A percentile compares a stretch with the other conserved stretches of the same genome.
Conservation (phyloP, 2,329 filamentous ascomycete species). For the Penicillium sp. region DNA sequence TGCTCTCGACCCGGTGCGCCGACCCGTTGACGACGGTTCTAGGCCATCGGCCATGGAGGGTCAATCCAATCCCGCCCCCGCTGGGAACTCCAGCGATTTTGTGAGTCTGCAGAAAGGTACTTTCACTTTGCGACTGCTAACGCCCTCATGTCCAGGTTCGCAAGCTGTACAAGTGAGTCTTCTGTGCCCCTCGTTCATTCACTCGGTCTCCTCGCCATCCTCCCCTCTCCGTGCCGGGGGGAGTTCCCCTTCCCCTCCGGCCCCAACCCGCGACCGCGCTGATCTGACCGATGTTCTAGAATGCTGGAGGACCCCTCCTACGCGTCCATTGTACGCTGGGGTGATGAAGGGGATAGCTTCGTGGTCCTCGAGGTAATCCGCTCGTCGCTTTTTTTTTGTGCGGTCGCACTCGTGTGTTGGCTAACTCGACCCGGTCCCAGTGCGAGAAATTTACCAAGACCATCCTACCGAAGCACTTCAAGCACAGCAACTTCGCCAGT, state of each 20-base stretch:
- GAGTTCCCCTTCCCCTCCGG: neutral
- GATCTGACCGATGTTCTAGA: conserved; percentile 47
- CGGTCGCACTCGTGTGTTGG: conserved; percentile 9
- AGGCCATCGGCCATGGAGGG: conserved; percentile 49
- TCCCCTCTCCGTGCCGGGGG: conserved; percentile 6
- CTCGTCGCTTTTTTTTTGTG: conserved; percentile 18
- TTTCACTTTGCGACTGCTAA: neutral
- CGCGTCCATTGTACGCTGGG: conserved; percentile 90
- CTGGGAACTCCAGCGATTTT: conserved; percentile 93
- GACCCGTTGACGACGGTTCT: conserved; percentile 7
- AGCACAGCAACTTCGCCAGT: conserved; percentile 97
- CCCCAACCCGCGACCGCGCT: conserved; percentile 10
- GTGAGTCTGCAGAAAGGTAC: conserved; percentile 56
- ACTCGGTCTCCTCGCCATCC: conserved; percentile 5
- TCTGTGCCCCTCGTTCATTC: conserved; percentile 8
- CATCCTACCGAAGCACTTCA: conserved; percentile 97
- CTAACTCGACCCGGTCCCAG: conserved; percentile 49
- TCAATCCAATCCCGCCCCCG: conserved; percentile 42
- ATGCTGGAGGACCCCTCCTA: conserved; percentile 97
- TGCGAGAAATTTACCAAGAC: conserved; percentile 98
- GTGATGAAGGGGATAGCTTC: conserved; percentile 90
- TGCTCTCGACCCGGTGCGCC: conserved; percentile 40
- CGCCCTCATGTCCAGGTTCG: conserved; percentile 65
- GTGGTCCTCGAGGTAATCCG: conserved; percentile 83
- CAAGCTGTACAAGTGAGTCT: conserved; percentile 90